Percentiles rank a stretch among this genome's conserved stretches.
Evolutionary conservation across 805 yeast genomes (phyloP).

Genomic region (Brettanomyces custersianus): DNA sequence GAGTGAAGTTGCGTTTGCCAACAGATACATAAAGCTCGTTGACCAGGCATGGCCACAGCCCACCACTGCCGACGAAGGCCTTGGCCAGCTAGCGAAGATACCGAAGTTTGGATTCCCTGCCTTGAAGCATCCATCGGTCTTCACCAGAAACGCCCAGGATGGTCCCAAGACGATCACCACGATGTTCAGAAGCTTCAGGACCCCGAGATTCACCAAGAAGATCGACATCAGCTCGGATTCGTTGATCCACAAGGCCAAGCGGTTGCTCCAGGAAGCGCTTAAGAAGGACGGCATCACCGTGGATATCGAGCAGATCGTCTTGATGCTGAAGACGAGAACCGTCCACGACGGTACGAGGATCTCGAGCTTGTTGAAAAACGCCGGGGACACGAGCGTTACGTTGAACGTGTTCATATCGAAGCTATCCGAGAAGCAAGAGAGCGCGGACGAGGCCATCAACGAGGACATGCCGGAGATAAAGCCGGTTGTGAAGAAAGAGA

Average conservation of each 20-base stretch:
- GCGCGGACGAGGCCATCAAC: neutral
- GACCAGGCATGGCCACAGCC: constrained; percentile 31
- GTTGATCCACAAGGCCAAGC: constrained; percentile 29
- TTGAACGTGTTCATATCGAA: constrained; percentile 10
- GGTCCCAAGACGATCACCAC: constrained; percentile 16
- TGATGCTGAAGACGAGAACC: constrained; percentile 43
- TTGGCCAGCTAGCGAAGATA: constrained; percentile 5
- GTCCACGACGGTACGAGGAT: constrained; percentile 32
- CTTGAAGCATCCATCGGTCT: constrained; percentile 19
- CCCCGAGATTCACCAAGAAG: constrained; percentile 50
- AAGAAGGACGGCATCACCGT: constrained; percentile 18
- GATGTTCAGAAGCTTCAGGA: constrained; percentile 56
- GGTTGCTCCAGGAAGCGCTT: constrained; percentile 23
- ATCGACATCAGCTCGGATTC: constrained; percentile 15
- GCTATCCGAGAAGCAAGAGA: constrained; percentile 5
- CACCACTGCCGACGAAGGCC: constrained; percentile 10
- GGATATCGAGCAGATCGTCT: constrained; percentile 30
- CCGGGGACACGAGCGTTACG: constrained; percentile 4
- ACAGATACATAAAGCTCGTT: constrained; percentile 38
- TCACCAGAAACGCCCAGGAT: constrained; percentile 18
- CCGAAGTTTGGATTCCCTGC: constrained; percentile 10
- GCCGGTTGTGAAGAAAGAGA: neutral
- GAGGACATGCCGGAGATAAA: neutral
- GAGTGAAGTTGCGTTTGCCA: constrained; percentile 37
- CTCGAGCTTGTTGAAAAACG: constrained; percentile 1